A percentile compares a stretch with the other conserved stretches of the same genome.
These are phyloP conservation scores for Larix kaempferi DNA, from an alignment of 75 land plant genomes.

Conservation along the genomic window DNA sequence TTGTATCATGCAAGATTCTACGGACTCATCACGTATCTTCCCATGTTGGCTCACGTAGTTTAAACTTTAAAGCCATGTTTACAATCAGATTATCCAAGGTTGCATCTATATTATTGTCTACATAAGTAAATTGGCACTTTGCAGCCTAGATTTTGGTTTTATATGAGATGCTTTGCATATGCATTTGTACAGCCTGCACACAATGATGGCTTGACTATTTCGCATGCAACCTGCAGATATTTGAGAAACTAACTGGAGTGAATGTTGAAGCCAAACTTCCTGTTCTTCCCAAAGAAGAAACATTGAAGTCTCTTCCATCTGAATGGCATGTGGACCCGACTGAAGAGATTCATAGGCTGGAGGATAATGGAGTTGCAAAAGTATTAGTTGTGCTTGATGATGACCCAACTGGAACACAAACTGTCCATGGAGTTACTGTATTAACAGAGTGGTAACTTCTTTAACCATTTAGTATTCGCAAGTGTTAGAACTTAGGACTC, in stretches of 20 bases:
- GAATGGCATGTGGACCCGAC: conserved; percentile 81
- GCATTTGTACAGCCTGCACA: not conserved
- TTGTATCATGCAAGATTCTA: no score
- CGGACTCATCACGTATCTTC: not conserved
- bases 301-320: conserved; percentile 61
- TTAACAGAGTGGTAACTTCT: conserved; percentile 85
- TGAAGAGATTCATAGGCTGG: conserved; percentile 44
- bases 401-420: conserved; percentile 99
- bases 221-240: conserved; percentile 49
- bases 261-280: conserved; percentile 68
- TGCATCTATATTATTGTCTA: not conserved
- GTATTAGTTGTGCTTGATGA: conserved; percentile 95
- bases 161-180: not conserved
- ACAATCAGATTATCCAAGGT: not conserved
- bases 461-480: not conserved
- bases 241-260: conserved; percentile 87
- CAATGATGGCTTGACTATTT: not conserved
- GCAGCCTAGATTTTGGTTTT: not conserved
- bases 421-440: conserved; percentile 94
- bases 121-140: not conserved
- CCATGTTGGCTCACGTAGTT: not conserved
- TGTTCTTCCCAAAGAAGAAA: conserved; percentile 48
- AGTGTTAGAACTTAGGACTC: no score
- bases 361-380: conserved; percentile 39
- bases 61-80: not conserved